Evolutionary conservation across 768 basidiomycete species (phyloP).

Genomic region (Tulasnella sp.): DNA sequence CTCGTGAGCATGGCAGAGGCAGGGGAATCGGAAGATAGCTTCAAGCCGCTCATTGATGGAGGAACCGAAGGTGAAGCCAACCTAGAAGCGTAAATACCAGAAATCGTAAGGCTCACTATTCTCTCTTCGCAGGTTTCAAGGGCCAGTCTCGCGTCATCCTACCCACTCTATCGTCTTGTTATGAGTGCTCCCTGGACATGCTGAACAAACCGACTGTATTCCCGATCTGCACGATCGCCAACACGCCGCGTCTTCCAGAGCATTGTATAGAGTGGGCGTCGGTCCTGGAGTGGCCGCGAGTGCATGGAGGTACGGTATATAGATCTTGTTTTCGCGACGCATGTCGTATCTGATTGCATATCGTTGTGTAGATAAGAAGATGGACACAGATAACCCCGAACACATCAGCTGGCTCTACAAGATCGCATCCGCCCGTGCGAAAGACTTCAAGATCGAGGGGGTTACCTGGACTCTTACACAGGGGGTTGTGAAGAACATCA

Average conservation of each 20-base stretch:
- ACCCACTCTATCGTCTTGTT: slow-evolving; percentile 90
- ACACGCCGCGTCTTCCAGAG: slow-evolving; percentile 94
- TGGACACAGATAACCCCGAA: slow-evolving; percentile 96
- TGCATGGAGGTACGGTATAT: slow-evolving; percentile 58
- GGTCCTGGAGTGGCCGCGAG: slow-evolving; percentile 95
- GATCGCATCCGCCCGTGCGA: slow-evolving; percentile 68
- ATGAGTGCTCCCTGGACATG: slow-evolving; percentile 98
- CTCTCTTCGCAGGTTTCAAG: slow-evolving; percentile 69
- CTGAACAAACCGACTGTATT: slow-evolving; percentile 94
- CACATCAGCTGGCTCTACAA: slow-evolving; percentile 91
- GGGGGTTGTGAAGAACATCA: slow-evolving; percentile 99
- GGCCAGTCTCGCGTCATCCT: slow-evolving; percentile 96
- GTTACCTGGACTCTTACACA: slow-evolving; percentile 97
- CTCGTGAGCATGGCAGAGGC: slow-evolving; percentile 88
- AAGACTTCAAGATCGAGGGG: slow-evolving; percentile 94
- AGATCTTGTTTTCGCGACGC: not conserved
- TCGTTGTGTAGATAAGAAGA: slow-evolving; percentile 65
- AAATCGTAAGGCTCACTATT: not conserved
- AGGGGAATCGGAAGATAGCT: slow-evolving; percentile 72
- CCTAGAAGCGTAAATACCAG: not conserved
- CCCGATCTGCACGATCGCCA: slow-evolving; percentile 98
- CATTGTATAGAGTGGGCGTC: slow-evolving; percentile 99
- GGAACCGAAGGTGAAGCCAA: slow-evolving; percentile 78
- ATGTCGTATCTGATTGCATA: not conserved
- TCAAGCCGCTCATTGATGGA: slow-evolving; percentile 96